Conservation (phyloP, 225 moss, liverwort and hornwort genomes). For the Pseudisothecium myosuroides region DNA sequence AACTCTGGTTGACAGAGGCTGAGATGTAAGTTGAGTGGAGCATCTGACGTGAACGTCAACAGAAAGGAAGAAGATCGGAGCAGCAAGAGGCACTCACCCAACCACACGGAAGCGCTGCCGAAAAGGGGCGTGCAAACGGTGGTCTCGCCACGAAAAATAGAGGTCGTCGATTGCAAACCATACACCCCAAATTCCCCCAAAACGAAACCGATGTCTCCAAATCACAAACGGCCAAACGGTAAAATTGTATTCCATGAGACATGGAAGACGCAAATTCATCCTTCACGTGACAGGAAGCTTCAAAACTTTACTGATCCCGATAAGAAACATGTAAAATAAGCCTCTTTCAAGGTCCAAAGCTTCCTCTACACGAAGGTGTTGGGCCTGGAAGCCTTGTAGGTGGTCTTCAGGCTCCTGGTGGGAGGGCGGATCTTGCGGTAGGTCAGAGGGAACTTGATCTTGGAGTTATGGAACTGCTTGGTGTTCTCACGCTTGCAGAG, state of each 20-base stretch:
- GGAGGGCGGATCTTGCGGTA: slow-evolving; percentile 70
- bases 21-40: not conserved
- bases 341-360: not conserved
- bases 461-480: slow-evolving; percentile 69
- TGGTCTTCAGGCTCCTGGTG: slow-evolving; percentile 58
- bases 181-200: not conserved
- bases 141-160: not conserved
- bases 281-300: not conserved
- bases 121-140: not conserved
- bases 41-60: not conserved
- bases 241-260: not conserved
- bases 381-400: slow-evolving; percentile 67
- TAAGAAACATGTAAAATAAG: not conserved
- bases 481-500: slow-evolving; percentile 78
- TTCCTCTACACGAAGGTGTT: slow-evolving; percentile 45
- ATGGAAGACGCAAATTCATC: not conserved
- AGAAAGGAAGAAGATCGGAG: not conserved
- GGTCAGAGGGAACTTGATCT: slow-evolving; percentile 70
- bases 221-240: not conserved
- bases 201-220: not conserved
- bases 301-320: not conserved
- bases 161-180: not conserved
- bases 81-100: not conserved
- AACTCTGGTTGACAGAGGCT: not conserved
- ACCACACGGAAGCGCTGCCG: not conserved